Percentiles rank a stretch among this genome's conserved stretches.
Evolutionary conservation across 495 filamentous ascomycete genomes (phyloP).

Genomic region (Choiromyces venosus): DNA sequence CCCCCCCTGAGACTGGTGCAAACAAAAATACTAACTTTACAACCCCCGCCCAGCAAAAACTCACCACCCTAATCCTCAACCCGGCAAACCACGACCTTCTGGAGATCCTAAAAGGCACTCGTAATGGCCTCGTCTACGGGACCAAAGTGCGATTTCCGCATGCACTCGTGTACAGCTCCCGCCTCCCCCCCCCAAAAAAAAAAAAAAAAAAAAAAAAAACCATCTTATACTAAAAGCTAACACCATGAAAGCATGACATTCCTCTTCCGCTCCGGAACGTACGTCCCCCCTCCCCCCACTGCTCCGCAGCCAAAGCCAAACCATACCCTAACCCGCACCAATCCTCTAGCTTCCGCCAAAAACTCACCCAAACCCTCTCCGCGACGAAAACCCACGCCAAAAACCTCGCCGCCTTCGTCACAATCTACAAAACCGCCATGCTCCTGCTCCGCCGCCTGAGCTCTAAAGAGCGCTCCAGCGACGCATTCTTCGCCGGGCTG

Average conservation of each 20-base stretch:
- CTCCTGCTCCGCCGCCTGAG: conserved; percentile 62
- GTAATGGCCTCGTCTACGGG: conserved; percentile 96
- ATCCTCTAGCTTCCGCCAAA: conserved; percentile 61
- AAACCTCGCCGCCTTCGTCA: conserved; percentile 84
- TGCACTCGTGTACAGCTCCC: conserved; percentile 65
- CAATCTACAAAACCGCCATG: conserved; percentile 75
- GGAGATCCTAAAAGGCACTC: conserved; percentile 76
- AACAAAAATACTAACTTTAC: not conserved
- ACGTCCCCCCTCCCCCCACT: conserved; percentile 25
- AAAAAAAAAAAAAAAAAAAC: too few relatives aligned
- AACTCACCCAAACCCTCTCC: conserved; percentile 67
- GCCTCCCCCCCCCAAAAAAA: conserved; percentile 40
- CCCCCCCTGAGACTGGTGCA: not conserved
- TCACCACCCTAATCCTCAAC: conserved; percentile 56
- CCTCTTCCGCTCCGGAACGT: conserved; percentile 88
- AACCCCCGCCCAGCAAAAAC: conserved; percentile 9
- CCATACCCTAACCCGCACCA: conserved; percentile 15
- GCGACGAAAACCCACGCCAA: conserved; percentile 85
- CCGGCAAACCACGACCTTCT: conserved; percentile 76
- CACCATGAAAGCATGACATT: conserved; percentile 68
- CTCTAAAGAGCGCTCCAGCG: conserved; percentile 47
- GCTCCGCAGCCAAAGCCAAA: conserved; percentile 14
- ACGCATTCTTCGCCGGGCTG: conserved; percentile 84
- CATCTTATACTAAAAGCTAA: not conserved
- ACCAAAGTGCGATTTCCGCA: conserved; percentile 98